phyloP scores from a whole-genome alignment of 306 rosid species.

The Cajanus cajan region DNA sequence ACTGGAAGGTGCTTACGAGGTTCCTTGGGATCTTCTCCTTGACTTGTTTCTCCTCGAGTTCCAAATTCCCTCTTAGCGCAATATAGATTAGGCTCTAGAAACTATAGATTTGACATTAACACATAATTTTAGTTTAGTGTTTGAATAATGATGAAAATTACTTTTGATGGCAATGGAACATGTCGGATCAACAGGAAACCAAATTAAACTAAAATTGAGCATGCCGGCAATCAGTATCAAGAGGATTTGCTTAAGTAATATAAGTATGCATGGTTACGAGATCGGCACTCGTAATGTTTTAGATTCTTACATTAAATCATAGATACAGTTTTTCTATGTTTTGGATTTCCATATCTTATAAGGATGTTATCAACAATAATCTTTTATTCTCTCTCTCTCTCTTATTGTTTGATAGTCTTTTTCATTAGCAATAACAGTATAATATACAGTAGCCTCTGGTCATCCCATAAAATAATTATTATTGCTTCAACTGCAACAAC shows the following conservation, averaged over 20 bases:
- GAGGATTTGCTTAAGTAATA: conserved; percentile 32
- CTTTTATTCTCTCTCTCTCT: background rate
- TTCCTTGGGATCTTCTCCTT: conserved; percentile 36
- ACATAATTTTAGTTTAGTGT: conserved; percentile 19
- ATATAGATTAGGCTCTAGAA: conserved; percentile 29
- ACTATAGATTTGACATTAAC: conserved; percentile 36
- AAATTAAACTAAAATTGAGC: conserved; percentile 30
- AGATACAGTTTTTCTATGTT: conserved; percentile 30
- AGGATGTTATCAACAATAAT: conserved; percentile 28
- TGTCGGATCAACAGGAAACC: conserved; percentile 44
- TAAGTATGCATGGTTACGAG: conserved; percentile 29
- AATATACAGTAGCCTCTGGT: background rate
- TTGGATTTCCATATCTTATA: conserved; percentile 44
- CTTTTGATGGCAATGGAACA: conserved; percentile 3
- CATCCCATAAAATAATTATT: conserved; percentile 2
- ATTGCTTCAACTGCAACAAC: conserved; percentile 19
- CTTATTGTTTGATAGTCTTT: background rate
- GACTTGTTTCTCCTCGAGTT: conserved; percentile 40
- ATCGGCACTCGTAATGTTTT: conserved; percentile 39
- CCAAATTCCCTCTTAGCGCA: conserved; percentile 33
- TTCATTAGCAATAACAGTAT: background rate
- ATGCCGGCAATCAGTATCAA: conserved; percentile 48
- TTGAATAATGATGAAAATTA: conserved; percentile 24
- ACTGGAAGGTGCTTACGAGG: conserved; percentile 35
- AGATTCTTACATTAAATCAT: conserved; percentile 41